Evolutionary conservation across 805 yeast species (phyloP), one percentile per base, ranked within the genome.

Genomic region (Yarrowia osloensis): DNA sequence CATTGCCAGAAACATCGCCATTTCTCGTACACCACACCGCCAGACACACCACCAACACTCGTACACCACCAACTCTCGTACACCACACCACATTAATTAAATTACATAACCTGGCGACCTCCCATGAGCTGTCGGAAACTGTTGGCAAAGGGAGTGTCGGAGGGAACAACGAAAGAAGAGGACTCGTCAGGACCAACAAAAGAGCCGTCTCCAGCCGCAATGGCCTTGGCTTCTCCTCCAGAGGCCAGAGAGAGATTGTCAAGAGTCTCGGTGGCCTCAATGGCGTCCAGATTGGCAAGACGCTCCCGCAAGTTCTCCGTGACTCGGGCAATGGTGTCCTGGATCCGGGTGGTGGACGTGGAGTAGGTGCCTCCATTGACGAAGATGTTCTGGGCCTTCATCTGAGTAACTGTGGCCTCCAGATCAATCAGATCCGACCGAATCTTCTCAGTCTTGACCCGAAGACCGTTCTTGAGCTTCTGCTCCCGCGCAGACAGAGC

Each of bases 311-410:
- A 37, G 26, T 28, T 40, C 63, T 57, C 63, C 9, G 63, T 57
- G 28, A 39, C 13, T 8, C 42, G 24, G 1, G 13, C 37, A 29
- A 57, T 57, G n/a, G 63, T 40, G 17, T 21, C 49, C 37, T 57
- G 63, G 26, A 57, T 57, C 11, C 49, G 47, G 21, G 49, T 33
- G 5, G 46, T 57, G 21, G 63, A 57, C 15, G 63, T 57, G 2
- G 49, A 19, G 37, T 57, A 57, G 1, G 63, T 3, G 4, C 63
- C 63, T 12, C 49, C 49, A 21, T 26, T 57, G 21, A 28, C 19
- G 49, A 57, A 57, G 21, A 57, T 57, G 12, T 33, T 31, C 54
- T 61, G 52, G 24, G 54, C 66, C 54, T 61, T 61, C 66, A 61
- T 44, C 44, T 61, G 33, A 4, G 66, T 61, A 21, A 61, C 66